Percentiles rank a stretch among this genome's conserved stretches.
Conservation (phyloP, 495 filamentous ascomycete genomes). For the Tuber microsphaerosporum region DNA sequence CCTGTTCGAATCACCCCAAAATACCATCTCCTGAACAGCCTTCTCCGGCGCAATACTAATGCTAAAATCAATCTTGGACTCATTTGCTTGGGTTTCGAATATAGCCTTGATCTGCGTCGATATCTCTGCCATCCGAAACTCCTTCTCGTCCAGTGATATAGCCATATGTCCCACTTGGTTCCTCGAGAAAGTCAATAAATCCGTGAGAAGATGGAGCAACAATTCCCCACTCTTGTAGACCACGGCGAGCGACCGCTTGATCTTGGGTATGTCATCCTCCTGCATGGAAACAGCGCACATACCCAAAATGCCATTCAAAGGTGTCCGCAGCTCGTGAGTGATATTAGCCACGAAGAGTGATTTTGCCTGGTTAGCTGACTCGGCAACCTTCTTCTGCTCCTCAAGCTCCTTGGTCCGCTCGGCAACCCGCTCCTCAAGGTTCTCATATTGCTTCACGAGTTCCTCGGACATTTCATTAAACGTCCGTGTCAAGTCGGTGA, state of each 20-base stretch:
- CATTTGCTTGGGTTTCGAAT: conserved; percentile 80
- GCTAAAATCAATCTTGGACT: conserved; percentile 63
- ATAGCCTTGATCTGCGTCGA: conserved; percentile 71
- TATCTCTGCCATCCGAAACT: conserved; percentile 70
- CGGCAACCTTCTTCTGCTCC: conserved; percentile 81
- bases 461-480: conserved; percentile 96
- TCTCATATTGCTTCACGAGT: conserved; percentile 73
- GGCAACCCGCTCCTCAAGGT: conserved; percentile 72
- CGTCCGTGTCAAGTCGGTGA: conserved; percentile 75
- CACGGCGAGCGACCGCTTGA: conserved; percentile 73
- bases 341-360: conserved; percentile 95
- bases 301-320: conserved; percentile 84
- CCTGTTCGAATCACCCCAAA: conserved; percentile 87
- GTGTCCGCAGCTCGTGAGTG: conserved; percentile 87
- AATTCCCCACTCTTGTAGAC: conserved; percentile 88
- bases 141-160: conserved; percentile 67
- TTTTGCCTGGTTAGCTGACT: conserved; percentile 89
- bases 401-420: conserved; percentile 72
- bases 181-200: conserved; percentile 84
- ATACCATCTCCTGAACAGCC: conserved; percentile 47
- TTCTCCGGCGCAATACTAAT: conserved; percentile 60
- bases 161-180: conserved; percentile 79
- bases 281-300: conserved; percentile 91
- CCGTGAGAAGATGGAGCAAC: conserved; percentile 78
- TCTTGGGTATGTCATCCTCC: conserved; percentile 65